Conservation (phyloP, 1,139 yeast species). For the Debaryomycetaceae sp. region DNA sequence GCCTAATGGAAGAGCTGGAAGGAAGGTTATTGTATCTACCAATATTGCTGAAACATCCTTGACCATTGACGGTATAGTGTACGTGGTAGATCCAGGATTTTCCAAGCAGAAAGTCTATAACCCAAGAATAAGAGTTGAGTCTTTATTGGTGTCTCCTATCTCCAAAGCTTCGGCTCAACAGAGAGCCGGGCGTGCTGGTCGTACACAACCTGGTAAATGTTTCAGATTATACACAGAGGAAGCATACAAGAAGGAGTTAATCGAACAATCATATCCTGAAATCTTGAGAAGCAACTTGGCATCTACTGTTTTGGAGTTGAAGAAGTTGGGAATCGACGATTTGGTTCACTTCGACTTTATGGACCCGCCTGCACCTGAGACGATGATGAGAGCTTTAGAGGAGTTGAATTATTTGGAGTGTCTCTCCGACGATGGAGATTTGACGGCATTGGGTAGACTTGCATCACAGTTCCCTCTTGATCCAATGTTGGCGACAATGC, state of each 20-base stretch:
- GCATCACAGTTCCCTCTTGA: constrained; percentile 95
- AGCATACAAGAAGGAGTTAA: constrained; percentile 89
- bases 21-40: constrained; percentile 91
- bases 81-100: constrained; percentile 97
- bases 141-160: constrained; percentile 89
- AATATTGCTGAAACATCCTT: constrained; percentile 97
- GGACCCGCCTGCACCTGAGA: constrained; percentile 99
- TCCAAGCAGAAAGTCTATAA: constrained; percentile 95
- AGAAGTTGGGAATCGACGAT: constrained; percentile 92
- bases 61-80: constrained; percentile 96
- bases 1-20: constrained; percentile 81
- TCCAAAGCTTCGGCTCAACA: constrained; percentile 98
- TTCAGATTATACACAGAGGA: constrained; percentile 95
- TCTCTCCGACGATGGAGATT: constrained; percentile 86
- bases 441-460: constrained; percentile 82
- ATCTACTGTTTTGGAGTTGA: constrained; percentile 86
- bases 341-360: constrained; percentile 96
- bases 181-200: constrained; percentile 99
- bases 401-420: constrained; percentile 89
- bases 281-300: constrained; percentile 87
- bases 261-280: constrained; percentile 95
- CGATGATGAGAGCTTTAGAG: constrained; percentile 98
- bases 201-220: constrained; percentile 98
- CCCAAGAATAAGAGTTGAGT: constrained; percentile 94
- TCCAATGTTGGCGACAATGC: constrained; percentile 91